A percentile compares a stretch with the other conserved stretches of the same genome.
These are phyloP conservation scores for Cladosporium halotolerans DNA, from an alignment of 2,329 filamentous ascomycete species.

Conservation along the genomic window DNA sequence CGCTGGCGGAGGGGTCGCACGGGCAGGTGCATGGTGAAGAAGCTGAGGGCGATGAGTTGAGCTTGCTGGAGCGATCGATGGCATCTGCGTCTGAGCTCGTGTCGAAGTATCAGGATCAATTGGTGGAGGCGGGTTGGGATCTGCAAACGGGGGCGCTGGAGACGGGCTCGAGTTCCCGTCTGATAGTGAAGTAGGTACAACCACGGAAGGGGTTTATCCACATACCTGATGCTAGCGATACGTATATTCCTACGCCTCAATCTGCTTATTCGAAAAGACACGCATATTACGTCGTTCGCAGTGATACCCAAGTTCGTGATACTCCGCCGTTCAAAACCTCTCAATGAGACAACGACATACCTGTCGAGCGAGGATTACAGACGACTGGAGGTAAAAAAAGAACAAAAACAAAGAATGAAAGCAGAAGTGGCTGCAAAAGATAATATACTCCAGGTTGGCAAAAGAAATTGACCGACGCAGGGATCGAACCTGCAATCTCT, in stretches of 20 bases:
- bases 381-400: too few relatives aligned
- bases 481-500: conserved; percentile 15
- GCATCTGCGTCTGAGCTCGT: conserved; percentile 39
- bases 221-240: too few relatives aligned
- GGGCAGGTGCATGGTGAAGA: background rate
- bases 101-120: conserved; percentile 35
- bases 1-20: conserved; percentile 33
- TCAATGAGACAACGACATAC: too few relatives aligned
- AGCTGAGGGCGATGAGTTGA: conserved; percentile 12
- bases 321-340: too few relatives aligned
- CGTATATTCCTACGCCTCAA: too few relatives aligned
- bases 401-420: too few relatives aligned
- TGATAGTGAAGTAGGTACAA: background rate
- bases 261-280: too few relatives aligned
- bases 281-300: too few relatives aligned
- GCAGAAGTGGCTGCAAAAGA: background rate
- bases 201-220: too few relatives aligned
- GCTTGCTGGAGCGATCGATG: conserved; percentile 39
- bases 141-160: conserved; percentile 58
- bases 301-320: too few relatives aligned
- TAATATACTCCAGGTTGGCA: background rate
- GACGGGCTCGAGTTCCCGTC: conserved; percentile 36
- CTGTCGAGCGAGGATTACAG: too few relatives aligned
- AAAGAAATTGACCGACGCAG: conserved; percentile 10
- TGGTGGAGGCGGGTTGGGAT: conserved; percentile 58